Conservation (phyloP, 139 green algal genomes). For the Yamagishiella unicocca region DNA sequence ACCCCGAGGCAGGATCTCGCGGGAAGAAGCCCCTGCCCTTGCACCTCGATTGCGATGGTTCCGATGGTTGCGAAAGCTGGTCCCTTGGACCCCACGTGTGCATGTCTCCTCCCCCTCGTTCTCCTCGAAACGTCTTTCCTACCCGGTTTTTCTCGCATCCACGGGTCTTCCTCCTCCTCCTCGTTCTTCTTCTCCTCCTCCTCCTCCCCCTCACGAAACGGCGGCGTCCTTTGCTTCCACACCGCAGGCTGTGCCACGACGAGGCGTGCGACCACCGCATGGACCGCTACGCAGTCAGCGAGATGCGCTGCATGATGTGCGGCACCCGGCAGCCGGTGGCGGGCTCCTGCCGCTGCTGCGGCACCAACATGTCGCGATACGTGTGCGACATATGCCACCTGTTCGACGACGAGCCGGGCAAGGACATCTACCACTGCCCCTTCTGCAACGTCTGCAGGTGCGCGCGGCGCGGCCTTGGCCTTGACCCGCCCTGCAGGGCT, state of each 20-base stretch:
- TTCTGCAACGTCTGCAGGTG: constrained; percentile 98
- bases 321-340: constrained; percentile 80
- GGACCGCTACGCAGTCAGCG: constrained; percentile 76
- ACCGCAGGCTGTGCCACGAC: constrained; percentile 95
- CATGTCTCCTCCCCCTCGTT: no score
- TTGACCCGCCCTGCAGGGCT: not conserved
- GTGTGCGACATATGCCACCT: constrained; percentile 98
- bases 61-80: no score
- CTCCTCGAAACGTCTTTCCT: no score
- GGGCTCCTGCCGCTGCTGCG: constrained; percentile 61
- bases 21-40: no score
- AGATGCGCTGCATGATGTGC: constrained; percentile 96
- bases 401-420: constrained; percentile 87
- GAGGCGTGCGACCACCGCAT: constrained; percentile 88
- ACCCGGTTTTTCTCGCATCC: no score
- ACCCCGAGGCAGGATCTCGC: no score
- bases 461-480: constrained; percentile 15
- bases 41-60: no score
- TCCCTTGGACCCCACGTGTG: no score
- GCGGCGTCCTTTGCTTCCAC: not conserved
- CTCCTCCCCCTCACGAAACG: no score
- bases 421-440: constrained; percentile 98
- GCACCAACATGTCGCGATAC: constrained; percentile 86
- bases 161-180: no score
- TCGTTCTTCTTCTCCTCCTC: no score